phyloP scores from a whole-genome alignment of 441 rosid species.

The Adansonia rubrostipa region DNA sequence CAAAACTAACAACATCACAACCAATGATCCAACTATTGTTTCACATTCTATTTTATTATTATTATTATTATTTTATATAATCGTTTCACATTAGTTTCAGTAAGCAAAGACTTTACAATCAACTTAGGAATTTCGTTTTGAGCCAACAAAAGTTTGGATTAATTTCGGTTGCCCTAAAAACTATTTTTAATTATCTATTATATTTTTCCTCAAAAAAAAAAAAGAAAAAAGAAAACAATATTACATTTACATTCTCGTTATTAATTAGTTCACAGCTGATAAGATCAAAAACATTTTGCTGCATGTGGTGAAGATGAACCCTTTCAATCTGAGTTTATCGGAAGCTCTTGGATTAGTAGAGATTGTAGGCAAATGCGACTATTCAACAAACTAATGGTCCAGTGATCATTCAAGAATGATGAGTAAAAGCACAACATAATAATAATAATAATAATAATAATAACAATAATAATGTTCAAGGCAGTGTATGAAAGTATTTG shows the following conservation, averaged over 20 bases:
- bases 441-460: background rate
- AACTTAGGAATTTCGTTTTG: no score
- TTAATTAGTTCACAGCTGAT: background rate
- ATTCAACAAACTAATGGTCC: slow-evolving; percentile 17
- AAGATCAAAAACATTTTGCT: background rate
- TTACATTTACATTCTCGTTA: background rate
- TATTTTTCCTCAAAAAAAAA: background rate
- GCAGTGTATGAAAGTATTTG: background rate
- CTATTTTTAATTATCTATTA: no score
- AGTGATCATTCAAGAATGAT: background rate
- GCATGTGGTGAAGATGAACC: background rate
- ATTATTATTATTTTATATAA: no score
- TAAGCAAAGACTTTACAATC: no score
- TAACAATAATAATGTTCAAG: background rate
- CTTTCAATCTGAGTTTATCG: background rate
- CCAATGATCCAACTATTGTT: no score
- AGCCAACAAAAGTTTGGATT: no score
- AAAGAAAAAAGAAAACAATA: no score
- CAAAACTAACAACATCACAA: no score
- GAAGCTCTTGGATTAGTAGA: background rate
- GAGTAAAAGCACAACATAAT: background rate
- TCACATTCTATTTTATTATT: no score
- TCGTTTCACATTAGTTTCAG: no score
- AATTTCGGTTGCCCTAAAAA: no score
- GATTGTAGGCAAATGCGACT: background rate